A percentile compares a stretch with the other conserved stretches of the same genome.
phyloP scores from a whole-genome alignment of 345 rosid species.

The Eucalyptus pauciflora region DNA sequence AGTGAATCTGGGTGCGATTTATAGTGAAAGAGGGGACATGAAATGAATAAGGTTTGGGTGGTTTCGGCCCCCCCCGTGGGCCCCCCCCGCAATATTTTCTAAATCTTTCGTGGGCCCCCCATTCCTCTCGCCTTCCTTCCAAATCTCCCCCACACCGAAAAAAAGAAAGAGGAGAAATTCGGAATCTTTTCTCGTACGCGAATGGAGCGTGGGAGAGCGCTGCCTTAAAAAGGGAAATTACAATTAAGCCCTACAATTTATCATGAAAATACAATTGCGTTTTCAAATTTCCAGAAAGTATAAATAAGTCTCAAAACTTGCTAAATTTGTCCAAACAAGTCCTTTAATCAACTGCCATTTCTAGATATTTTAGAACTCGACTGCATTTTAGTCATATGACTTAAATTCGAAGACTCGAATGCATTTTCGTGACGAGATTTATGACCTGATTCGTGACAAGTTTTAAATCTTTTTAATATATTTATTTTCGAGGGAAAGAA shows the following conservation, averaged over 20 bases:
- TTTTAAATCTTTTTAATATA: too few species aligned
- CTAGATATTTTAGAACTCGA: too few species aligned
- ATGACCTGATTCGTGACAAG: rapidly evolving
- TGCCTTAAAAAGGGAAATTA: background rate
- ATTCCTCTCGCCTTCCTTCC: background rate
- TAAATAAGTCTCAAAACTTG: background rate
- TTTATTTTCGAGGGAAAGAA: rapidly evolving
- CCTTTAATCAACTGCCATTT: rapidly evolving
- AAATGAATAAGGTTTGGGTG: background rate
- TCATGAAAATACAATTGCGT: too few species aligned
- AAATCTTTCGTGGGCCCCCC: background rate
- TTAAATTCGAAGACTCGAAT: too few species aligned
- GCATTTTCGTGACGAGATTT: too few species aligned
- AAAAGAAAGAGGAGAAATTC: background rate
- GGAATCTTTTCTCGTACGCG: background rate
- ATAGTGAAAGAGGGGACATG: background rate
- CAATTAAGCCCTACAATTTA: rapidly evolving
- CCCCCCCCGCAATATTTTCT: background rate
- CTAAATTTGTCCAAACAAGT: too few species aligned
- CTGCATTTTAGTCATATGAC: too few species aligned
- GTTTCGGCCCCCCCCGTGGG: background rate
- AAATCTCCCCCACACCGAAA: background rate
- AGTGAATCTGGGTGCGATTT: background rate
- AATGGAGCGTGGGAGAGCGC: background rate
- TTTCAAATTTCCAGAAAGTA: background rate